Base-by-base conservation (phyloP, 2,329 filamentous ascomycete species). In the Stromatinia cepivora region DNA sequence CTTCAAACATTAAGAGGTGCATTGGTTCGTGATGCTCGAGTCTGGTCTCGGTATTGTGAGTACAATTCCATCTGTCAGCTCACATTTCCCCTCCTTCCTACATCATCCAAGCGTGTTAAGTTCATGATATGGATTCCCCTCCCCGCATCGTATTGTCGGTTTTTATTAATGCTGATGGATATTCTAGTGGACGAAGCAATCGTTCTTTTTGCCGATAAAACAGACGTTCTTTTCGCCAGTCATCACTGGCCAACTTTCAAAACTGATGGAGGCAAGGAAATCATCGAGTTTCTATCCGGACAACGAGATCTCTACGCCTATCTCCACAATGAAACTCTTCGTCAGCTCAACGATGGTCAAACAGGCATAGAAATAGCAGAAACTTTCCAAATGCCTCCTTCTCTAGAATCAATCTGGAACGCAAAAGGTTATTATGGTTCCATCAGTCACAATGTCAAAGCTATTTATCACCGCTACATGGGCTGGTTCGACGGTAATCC, bases 211-310 rank as follows among this genome's bases (percentile, higher is more conserved):
- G 78, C 77, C 0, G 59, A 72, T 2, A 69, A 75, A 5, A 62
- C 78, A 1, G 77, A 81, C 7, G 78, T 81, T 2, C 65, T 81
- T 4, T 81, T 82, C 65, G 77, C 76, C 0, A 75, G 77, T 31
- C 81, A 83, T 71, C 74, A 80, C 70, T 82, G 81, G 81, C 81
- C 81, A n/a, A 82, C 79, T 0, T 82, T 50, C 15, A 36, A 20
- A 28, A 52, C 17, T 42, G 39, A 42, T 42, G 39, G 39, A 42
- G 42, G 31, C 5, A 48, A 50, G 7, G 7, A 17, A 34, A 31
- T 63, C 15, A 31, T 63, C 17, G 0, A 64, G 70, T 75, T 76
- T 25, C 70, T 83, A 0, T 70, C 74, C 0, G 72, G 79, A 58
- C 81, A 82, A 70, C 71, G 81, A n/a, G 80, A 82, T 70, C 67